Conservation (phyloP, 257 asterid genomes). For the Asclepias syriaca region DNA sequence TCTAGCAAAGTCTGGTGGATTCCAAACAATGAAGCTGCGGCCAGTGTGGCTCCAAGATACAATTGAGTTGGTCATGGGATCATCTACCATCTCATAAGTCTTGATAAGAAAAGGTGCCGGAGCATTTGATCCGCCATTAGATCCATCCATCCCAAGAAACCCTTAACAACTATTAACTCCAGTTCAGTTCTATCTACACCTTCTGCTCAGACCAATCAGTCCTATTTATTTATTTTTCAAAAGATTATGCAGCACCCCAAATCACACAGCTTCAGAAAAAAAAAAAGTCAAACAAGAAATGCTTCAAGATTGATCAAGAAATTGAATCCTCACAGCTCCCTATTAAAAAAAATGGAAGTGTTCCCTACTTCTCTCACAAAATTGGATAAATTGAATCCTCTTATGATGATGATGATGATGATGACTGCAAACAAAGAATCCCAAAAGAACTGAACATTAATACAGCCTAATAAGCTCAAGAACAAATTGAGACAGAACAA, state of each 20-base stretch:
- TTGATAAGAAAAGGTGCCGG: slow-evolving; percentile 86
- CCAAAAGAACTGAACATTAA: background rate
- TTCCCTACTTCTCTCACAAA: background rate
- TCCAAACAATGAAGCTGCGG: slow-evolving; percentile 75
- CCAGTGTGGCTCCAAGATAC: slow-evolving; percentile 78
- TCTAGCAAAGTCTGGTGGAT: slow-evolving; percentile 81
- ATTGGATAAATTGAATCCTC: background rate
- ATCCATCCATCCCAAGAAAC: slow-evolving; percentile 50
- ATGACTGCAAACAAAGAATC: background rate
- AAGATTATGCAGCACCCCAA: background rate
- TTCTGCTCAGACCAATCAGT: background rate
- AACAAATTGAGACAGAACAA: background rate
- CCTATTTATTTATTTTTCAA: background rate
- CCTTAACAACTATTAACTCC: background rate
- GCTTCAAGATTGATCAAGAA: slow-evolving; percentile 9
- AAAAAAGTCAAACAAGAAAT: background rate
- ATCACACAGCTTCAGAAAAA: background rate
- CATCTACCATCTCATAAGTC: slow-evolving; percentile 89
- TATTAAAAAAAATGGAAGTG: background rate
- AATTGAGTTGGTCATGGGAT: slow-evolving; percentile 42
- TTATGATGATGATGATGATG: background rate
- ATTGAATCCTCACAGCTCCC: background rate
- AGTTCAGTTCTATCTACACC: background rate
- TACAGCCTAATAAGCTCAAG: slow-evolving; percentile 5
- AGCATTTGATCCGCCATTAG: slow-evolving; percentile 51